Conservation (phyloP, 192 early-diverging fungal species). For the Thamnidium elegans region DNA sequence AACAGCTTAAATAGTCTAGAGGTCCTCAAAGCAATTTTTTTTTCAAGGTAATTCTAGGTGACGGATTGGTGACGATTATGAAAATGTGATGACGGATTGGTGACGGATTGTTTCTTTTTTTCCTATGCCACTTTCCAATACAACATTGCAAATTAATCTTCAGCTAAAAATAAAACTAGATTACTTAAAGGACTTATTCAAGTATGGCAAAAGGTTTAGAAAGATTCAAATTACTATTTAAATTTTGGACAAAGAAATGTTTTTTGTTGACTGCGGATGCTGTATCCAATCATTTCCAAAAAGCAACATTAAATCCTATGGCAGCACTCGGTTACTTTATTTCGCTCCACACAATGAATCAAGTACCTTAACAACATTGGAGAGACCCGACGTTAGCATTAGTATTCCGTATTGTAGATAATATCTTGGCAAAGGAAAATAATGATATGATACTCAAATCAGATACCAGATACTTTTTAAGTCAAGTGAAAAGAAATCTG, state of each 20-base stretch:
- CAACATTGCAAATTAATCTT: no score
- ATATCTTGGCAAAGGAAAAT: constrained; percentile 6
- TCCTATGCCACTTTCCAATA: no score
- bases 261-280: constrained; percentile 8
- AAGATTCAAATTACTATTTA: not conserved
- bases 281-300: constrained; percentile 12
- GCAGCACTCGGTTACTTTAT: constrained; percentile 15
- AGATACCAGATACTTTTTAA: constrained; percentile 3
- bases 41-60: no score
- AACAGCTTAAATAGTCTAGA: no score
- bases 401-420: not conserved
- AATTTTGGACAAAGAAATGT: constrained; percentile 11
- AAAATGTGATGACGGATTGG: no score
- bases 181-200: no score
- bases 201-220: no score
- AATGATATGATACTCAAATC: constrained; percentile 9
- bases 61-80: no score
- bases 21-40: no score
- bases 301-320: constrained; percentile 12
- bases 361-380: constrained; percentile 13
- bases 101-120: no score
- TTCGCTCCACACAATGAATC: not conserved
- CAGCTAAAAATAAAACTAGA: no score
- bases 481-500: constrained; percentile 10
- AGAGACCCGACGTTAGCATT: constrained; percentile 7